phyloP scores from a whole-genome alignment of 768 basidiomycete genomes.

The Tylopilus subfusipes region DNA sequence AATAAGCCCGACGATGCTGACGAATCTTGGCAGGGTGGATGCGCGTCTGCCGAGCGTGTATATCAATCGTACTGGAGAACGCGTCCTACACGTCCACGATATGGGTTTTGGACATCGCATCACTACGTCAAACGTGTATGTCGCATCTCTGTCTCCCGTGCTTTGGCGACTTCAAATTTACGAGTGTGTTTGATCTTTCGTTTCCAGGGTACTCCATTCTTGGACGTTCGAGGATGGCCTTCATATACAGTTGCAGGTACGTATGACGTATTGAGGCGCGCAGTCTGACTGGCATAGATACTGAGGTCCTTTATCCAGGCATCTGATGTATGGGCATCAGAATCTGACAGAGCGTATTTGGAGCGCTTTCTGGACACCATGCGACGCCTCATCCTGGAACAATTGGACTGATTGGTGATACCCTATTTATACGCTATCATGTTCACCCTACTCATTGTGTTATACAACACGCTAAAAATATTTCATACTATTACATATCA shows the following conservation, averaged over 20 bases:
- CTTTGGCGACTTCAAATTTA: too few relatives aligned
- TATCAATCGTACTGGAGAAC: neutral
- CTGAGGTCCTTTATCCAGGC: neutral
- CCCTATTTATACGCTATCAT: too few relatives aligned
- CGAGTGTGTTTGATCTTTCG: neutral
- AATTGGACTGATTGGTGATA: neutral
- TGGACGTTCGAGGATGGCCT: slow-evolving; percentile 1
- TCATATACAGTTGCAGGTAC: slow-evolving; percentile 2
- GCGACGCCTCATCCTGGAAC: neutral
- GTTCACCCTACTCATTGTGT: too few relatives aligned
- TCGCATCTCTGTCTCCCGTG: neutral
- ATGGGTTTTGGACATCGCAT: slow-evolving; percentile 3
- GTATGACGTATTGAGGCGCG: neutral
- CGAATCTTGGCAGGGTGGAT: neutral
- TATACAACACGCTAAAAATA: too few relatives aligned
- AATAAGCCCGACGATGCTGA: neutral
- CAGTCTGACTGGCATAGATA: neutral
- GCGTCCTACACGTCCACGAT: neutral
- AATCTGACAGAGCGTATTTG: neutral
- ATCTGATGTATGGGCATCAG: neutral
- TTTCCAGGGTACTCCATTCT: neutral
- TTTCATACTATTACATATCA: too few relatives aligned
- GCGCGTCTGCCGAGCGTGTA: neutral
- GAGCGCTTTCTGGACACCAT: neutral
- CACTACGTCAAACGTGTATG: slow-evolving; percentile 1